Evolutionary conservation across 139 green algal species (phyloP).

Genomic region (Microglena sp.): DNA sequence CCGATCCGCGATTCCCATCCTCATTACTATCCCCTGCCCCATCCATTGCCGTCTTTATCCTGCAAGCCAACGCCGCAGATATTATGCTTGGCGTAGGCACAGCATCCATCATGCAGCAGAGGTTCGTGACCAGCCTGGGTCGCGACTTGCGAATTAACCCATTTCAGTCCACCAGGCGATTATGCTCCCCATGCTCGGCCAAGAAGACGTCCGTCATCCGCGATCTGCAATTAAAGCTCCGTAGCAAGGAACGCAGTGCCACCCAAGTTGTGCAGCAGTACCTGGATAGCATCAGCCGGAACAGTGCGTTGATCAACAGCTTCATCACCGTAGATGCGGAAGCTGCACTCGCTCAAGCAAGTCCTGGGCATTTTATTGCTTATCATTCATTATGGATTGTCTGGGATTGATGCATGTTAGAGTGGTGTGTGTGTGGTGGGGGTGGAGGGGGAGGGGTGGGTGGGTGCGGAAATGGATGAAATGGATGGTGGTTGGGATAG

Average conservation of each 20-base stretch:
- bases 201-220: constrained; percentile 18
- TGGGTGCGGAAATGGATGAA: too few species aligned
- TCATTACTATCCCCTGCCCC: too few species aligned
- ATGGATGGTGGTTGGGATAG: too few species aligned
- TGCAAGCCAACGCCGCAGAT: too few species aligned
- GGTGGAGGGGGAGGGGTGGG: too few species aligned
- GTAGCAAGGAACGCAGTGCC: constrained; percentile 27
- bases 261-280: constrained; percentile 33
- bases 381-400: neutral
- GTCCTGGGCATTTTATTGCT: too few species aligned
- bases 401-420: too few species aligned
- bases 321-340: constrained; percentile 44
- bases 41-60: too few species aligned
- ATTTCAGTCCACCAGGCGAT: neutral
- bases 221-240: constrained; percentile 26
- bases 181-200: neutral
- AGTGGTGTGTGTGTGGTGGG: too few species aligned
- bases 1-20: too few species aligned
- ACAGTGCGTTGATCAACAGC: constrained; percentile 26
- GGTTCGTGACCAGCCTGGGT: neutral
- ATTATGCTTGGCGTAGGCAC: neutral
- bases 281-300: constrained; percentile 25
- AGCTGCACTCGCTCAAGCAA: constrained; percentile 36
- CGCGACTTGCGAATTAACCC: neutral
- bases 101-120: constrained; percentile 1